Conservation (phyloP, 2,329 filamentous ascomycete genomes). For the Aspergillus aculeatinus region DNA sequence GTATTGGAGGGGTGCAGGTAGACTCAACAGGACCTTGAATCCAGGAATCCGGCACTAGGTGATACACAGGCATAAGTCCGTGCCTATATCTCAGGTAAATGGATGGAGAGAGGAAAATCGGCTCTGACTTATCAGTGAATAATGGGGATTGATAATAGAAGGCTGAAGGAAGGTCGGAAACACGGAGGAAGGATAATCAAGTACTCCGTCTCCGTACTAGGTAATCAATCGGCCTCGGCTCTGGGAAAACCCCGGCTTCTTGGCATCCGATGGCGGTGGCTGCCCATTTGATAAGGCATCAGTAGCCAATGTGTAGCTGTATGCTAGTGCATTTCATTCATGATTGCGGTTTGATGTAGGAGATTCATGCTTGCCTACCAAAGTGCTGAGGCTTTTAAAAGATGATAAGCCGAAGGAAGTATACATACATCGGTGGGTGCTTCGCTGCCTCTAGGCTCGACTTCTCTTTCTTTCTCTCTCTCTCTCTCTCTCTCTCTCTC, state of each 20-base stretch:
- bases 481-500: background rate
- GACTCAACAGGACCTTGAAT: background rate
- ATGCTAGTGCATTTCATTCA: too few species aligned
- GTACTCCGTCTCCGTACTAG: too few species aligned
- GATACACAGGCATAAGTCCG: background rate
- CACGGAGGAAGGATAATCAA: too few species aligned
- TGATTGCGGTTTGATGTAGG: too few species aligned
- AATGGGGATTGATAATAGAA: background rate
- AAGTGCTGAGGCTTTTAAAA: background rate
- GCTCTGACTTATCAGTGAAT: background rate
- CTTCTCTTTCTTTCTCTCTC: background rate
- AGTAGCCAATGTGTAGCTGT: too few species aligned
- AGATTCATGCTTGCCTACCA: background rate
- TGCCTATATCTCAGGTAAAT: too few species aligned
- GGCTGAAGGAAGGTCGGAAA: too few species aligned
- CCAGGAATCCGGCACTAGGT: background rate
- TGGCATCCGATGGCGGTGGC: background rate
- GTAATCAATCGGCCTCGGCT: background rate
- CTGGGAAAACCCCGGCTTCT: background rate
- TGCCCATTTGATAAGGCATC: background rate
- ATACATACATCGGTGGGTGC: background rate
- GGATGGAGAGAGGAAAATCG: too few species aligned
- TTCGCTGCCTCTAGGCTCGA: background rate
- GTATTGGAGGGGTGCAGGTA: too few species aligned
- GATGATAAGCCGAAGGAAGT: background rate